Base-by-base conservation (phyloP, 495 filamentous ascomycete genomes). In the Tuber umbilicatum region DNA sequence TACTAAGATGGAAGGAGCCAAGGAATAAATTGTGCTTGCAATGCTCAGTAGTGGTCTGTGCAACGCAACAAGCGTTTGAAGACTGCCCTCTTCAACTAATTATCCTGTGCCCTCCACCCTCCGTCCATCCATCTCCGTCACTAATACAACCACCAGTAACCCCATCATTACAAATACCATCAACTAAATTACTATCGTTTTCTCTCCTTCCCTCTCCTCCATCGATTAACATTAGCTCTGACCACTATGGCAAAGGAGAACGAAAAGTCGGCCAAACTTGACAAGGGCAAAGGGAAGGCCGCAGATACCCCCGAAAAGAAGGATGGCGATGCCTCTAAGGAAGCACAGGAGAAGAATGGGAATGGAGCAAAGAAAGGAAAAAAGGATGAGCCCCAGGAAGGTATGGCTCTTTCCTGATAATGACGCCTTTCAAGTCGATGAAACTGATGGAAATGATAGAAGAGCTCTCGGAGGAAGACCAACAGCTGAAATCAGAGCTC, bases 401-500 rank as follows among this genome's bases (percentile, higher is more conserved):
- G 89, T 89, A 73, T 55, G 69, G 69, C 43, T 72, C 35, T 42
- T 73, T 72, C 71, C 70, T 80, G 75, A 68, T 82, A 83, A 73
- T 85, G 86, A 78, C 82, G 79, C 68, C 75, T 75, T 82, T 76
- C 68, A 82, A 74, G 76, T 50, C 69, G 73, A 73, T 82, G 70
- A 78, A 73, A 70, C 70, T 78, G 64, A 71, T 73, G 55, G 79
- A 82, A 69, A 14, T 47, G 64, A 37, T 42, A 75, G 92, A 97
- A 84, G 95, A 99, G 84, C 90, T 99, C 77, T 98, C 89, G 83
- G 95, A 98, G 80, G 95, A 99, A 84, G 95, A 99, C 80, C 94
- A 97, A 84, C 92, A 97, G 85, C 89, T 99, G 80, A 99, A 98
- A 86, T 93, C 88, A 82, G 96, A 98, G 85, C 92, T 99, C 72